These are phyloP conservation scores for Recurvomyces mirabilis DNA, from an alignment of 495 filamentous ascomycete species.

Conservation along the genomic window DNA sequence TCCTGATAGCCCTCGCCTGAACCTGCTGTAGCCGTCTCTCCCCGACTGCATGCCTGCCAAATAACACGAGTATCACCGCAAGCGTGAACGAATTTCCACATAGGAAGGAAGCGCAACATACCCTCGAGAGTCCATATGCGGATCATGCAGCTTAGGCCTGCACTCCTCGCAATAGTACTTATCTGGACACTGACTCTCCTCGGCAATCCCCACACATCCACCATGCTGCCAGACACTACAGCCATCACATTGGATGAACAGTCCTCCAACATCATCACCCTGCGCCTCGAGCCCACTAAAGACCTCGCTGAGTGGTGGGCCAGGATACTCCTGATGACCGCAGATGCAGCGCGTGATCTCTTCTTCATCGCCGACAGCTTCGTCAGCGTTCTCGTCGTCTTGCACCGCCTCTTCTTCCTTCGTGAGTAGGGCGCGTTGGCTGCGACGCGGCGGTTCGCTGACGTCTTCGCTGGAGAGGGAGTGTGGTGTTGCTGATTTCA, in stretches of 20 bases:
- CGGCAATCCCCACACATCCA: constrained; percentile 93
- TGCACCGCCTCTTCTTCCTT: constrained; percentile 46
- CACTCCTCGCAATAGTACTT: constrained; percentile 98
- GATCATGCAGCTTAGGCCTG: constrained; percentile 77
- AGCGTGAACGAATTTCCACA: not conserved
- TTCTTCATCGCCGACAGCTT: constrained; percentile 70
- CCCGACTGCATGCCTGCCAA: no score
- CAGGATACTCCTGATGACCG: constrained; percentile 87
- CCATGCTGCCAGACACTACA: constrained; percentile 99
- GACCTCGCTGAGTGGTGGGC: constrained; percentile 49
- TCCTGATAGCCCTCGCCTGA: not conserved
- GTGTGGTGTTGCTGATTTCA: constrained; percentile 58
- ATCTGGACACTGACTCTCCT: constrained; percentile 80
- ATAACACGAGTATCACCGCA: no score
- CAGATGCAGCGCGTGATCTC: constrained; percentile 92
- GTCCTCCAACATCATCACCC: constrained; percentile 76
- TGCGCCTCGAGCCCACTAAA: constrained; percentile 44
- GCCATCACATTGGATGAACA: constrained; percentile 95
- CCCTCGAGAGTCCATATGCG: constrained; percentile 72
- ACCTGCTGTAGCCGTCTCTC: constrained; percentile 2
- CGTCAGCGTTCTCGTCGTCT: constrained; percentile 47
- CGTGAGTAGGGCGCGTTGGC: constrained; percentile 55
- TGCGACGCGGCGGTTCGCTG: constrained; percentile 61
- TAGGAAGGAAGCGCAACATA: constrained; percentile 40
- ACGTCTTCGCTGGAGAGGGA: constrained; percentile 67